A percentile compares a stretch with the other conserved stretches of the same genome.
Evolutionary conservation across 2,329 filamentous ascomycete genomes (phyloP).

Genomic region (Aspergillus hortae): DNA sequence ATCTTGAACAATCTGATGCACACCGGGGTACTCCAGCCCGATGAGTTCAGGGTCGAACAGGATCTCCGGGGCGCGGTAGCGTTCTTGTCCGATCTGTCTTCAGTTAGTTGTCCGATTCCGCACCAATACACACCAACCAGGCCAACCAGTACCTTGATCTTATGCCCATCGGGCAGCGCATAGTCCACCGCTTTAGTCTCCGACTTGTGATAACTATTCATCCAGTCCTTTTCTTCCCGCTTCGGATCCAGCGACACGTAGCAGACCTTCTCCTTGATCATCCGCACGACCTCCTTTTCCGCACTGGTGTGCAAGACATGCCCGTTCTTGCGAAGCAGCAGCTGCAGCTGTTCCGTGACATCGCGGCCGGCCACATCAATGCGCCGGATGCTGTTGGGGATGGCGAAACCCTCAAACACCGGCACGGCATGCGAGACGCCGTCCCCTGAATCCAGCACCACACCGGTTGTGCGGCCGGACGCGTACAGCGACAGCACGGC

Average conservation of each 20-base stretch:
- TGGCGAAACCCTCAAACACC: slow-evolving; percentile 96
- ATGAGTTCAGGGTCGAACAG: slow-evolving; percentile 97
- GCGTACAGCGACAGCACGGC: slow-evolving; percentile 94
- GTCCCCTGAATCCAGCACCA: slow-evolving; percentile 92
- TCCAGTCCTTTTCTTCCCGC: slow-evolving; percentile 96
- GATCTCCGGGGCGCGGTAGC: slow-evolving; percentile 94
- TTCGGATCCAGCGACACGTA: slow-evolving; percentile 89
- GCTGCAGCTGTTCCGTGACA: slow-evolving; percentile 92
- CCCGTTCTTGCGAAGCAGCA: slow-evolving; percentile 83
- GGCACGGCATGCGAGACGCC: slow-evolving; percentile 96
- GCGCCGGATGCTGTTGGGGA: slow-evolving; percentile 88
- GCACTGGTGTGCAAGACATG: slow-evolving; percentile 96
- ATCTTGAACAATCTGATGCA: slow-evolving; percentile 97
- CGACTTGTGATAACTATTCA: slow-evolving; percentile 64
- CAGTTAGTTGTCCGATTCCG: neutral
- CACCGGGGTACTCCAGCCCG: slow-evolving; percentile 90
- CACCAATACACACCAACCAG: neutral
- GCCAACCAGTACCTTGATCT: slow-evolving; percentile 66
- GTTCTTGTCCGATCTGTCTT: slow-evolving; percentile 76
- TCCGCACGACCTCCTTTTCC: slow-evolving; percentile 96
- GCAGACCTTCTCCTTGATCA: slow-evolving; percentile 92
- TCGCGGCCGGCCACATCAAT: slow-evolving; percentile 96
- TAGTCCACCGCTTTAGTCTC: slow-evolving; percentile 83
- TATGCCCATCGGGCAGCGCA: slow-evolving; percentile 85
- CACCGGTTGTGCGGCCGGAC: slow-evolving; percentile 90